Base-by-base conservation (phyloP, 1,139 yeast genomes). In the Saccharomycopsis phalli region DNA sequence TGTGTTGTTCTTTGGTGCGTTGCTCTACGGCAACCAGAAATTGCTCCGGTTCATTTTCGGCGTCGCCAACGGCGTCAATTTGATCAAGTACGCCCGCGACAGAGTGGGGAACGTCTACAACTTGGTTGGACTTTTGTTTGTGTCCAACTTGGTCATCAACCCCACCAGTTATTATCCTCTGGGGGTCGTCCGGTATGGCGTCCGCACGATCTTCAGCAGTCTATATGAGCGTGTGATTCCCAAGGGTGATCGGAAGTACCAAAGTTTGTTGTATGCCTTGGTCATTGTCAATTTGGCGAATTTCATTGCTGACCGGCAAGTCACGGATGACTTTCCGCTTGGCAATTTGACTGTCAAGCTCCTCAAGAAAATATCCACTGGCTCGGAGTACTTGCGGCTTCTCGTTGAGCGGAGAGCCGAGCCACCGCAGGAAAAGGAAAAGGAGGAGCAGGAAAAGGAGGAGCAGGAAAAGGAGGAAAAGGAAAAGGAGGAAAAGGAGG, bases 191-290 rank as follows among this genome's bases (percentile, higher is more conserved):
- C 19, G 21, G 19, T 27, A 26, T 14, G 17, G 36, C 7, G 26
- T 38, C n/a, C 22, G 33, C 3, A 30, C 21, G 23, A 26, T 32
- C 13, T 13, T 34, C n/a, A 8, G 13, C 10, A 10, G 13, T 3
- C 25, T 36, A 6, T 40, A 33, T 20, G 19, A 16, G 10, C 18
- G 25, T 8, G n/a, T 35, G 22, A 14, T 40, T 16, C 33, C 40
- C 5, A 18, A 18, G 5, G 7, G 14, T 13, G 33, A 37, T 26
- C 33, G 30, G 27, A 41, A 38, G 31, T 22, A 31, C 10, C 44
- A 41, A 26, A 33, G 41, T 25, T 20, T 37, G 11, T 18, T 41
- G 29, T 27, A 29, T 14, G 8, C 44, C 4, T 20, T 41, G n/a
- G 21, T 41, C 14, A 6, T 41, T 7, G 28, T 37, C 5, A 41